Evolutionary conservation across 2,329 filamentous ascomycete species (phyloP).

Genomic region (Fusarium brachygibbosum): DNA sequence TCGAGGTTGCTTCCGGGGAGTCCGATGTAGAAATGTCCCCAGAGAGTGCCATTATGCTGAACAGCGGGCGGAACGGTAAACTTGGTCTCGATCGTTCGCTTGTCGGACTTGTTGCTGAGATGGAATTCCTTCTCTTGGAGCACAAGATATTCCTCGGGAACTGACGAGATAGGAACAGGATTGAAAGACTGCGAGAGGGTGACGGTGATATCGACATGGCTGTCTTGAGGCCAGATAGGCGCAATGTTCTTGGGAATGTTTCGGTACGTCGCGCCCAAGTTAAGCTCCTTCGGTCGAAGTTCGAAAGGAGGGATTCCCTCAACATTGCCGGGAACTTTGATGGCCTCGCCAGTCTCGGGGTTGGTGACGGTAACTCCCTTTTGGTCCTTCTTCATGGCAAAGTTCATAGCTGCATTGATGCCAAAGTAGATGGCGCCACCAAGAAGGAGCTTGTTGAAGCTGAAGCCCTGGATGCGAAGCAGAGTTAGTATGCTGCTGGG

Average conservation of each 20-base stretch:
- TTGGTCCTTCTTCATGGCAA: constrained; percentile 64
- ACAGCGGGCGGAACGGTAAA: constrained; percentile 83
- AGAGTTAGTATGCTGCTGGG: constrained; percentile 21
- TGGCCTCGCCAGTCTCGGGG: constrained; percentile 63
- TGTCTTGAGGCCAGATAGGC: constrained; percentile 89
- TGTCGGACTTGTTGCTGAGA: constrained; percentile 83
- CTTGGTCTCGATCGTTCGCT: constrained; percentile 79
- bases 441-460: constrained; percentile 62
- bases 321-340: constrained; percentile 67
- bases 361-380: constrained; percentile 63
- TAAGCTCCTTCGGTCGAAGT: constrained; percentile 71
- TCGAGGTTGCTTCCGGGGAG: constrained; percentile 82
- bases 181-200: constrained; percentile 83
- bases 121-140: constrained; percentile 85
- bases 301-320: constrained; percentile 74
- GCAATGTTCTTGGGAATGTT: constrained; percentile 78
- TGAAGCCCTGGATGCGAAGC: constrained; percentile 51
- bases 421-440: constrained; percentile 70
- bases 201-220: constrained; percentile 83
- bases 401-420: constrained; percentile 70
- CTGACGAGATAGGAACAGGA: constrained; percentile 75
- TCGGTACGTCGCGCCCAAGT: constrained; percentile 74
- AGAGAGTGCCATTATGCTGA: constrained; percentile 92
- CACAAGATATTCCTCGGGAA: constrained; percentile 77
- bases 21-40: constrained; percentile 92